Evolutionary conservation across 1,139 yeast genomes (phyloP).

Genomic region (Diutina sp.): DNA sequence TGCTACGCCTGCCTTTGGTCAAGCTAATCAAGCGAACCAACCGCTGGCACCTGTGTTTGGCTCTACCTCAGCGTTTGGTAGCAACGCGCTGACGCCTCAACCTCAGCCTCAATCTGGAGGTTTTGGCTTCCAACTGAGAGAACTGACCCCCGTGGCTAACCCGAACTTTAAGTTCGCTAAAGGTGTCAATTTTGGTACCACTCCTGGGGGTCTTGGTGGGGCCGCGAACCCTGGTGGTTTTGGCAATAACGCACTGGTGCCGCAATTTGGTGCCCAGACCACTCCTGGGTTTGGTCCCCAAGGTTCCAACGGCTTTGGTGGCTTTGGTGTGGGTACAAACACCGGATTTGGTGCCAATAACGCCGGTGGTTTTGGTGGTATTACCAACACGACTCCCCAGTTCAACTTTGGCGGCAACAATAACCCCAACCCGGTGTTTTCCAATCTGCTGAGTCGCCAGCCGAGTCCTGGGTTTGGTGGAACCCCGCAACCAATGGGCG

Average conservation of each 20-base stretch:
- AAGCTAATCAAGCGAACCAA: not conserved
- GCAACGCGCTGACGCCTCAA: not conserved
- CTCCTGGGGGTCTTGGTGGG: not conserved
- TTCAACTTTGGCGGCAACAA: not conserved
- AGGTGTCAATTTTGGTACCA: not conserved
- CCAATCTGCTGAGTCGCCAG: not conserved
- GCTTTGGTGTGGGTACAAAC: not conserved
- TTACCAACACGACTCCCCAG: not conserved
- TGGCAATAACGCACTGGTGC: not conserved
- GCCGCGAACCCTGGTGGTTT: not conserved
- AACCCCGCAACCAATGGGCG: not conserved
- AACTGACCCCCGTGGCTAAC: not conserved
- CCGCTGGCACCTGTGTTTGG: not conserved
- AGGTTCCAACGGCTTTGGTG: not conserved
- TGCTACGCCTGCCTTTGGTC: not conserved
- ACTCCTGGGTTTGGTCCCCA: not conserved
- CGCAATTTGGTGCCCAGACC: not conserved
- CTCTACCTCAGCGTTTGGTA: not conserved
- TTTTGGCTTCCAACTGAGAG: not conserved
- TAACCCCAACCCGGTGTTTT: not conserved
- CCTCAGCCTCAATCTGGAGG: not conserved
- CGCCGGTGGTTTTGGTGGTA: not conserved
- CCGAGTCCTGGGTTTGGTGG: slow-evolving; percentile 1
- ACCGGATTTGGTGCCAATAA: not conserved
- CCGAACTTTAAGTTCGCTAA: not conserved